These are phyloP conservation scores for Aureobasidium namibiae DNA, from an alignment of 2,329 filamentous ascomycete species.

Conservation along the genomic window DNA sequence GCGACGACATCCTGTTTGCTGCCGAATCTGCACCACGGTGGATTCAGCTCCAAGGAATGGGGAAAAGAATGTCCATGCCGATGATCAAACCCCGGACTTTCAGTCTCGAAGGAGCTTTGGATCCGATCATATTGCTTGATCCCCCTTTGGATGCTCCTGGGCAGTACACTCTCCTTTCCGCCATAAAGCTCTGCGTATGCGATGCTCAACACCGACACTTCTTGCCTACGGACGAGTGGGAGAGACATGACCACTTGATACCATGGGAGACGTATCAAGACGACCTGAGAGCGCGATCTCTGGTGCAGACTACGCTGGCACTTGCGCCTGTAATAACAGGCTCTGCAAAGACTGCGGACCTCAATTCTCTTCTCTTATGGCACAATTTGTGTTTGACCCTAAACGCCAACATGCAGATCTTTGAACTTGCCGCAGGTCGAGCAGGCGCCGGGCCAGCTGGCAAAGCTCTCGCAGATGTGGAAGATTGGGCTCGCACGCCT, in stretches of 20 bases:
- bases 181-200: conserved; percentile 16
- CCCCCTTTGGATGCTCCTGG: conserved; percentile 14
- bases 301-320: conserved; percentile 30
- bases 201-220: conserved; percentile 17
- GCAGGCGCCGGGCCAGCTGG: conserved; percentile 39
- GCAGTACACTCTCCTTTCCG: conserved; percentile 14
- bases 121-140: conserved; percentile 14
- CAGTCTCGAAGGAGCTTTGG: conserved; percentile 14
- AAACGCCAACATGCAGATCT: conserved; percentile 44
- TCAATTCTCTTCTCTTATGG: conserved; percentile 45
- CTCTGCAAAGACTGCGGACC: conserved; percentile 35
- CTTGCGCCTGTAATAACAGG: conserved; percentile 34
- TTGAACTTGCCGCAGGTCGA: conserved; percentile 45
- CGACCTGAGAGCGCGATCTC: conserved; percentile 37
- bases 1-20: conserved; percentile 15
- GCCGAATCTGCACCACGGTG: conserved; percentile 13
- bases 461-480: conserved; percentile 43
- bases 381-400: conserved; percentile 46
- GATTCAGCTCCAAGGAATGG: conserved; percentile 13
- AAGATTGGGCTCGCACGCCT: conserved; percentile 43
- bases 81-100: conserved; percentile 15
- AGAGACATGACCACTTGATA: conserved; percentile 14
- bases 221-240: conserved; percentile 15
- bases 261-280: conserved; percentile 37
- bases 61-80: conserved; percentile 14